Percentiles rank a stretch among this genome's conserved stretches.
These are phyloP conservation scores for Botrytis porri DNA, from an alignment of 2,329 filamentous ascomycete species.

Conservation along the genomic window DNA sequence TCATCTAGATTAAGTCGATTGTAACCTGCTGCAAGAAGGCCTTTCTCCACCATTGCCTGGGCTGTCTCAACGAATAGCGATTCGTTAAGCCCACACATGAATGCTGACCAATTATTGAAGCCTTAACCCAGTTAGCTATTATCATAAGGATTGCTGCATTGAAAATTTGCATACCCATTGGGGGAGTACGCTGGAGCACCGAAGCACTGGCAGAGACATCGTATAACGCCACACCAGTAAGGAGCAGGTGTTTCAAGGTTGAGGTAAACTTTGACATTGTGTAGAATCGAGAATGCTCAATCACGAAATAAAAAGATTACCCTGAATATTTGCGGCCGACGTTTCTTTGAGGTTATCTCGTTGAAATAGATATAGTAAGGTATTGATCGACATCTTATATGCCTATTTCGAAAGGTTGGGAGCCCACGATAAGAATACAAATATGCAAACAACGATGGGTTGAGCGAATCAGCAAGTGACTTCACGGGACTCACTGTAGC, in stretches of 20 bases:
- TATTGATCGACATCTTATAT: neutral
- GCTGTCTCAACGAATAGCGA: slow-evolving; percentile 48
- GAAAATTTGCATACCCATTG: slow-evolving; percentile 42
- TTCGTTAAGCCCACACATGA: slow-evolving; percentile 48
- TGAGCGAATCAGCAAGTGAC: neutral
- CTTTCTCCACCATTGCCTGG: slow-evolving; percentile 47
- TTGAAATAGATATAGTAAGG: neutral
- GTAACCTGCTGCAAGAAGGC: slow-evolving; percentile 51
- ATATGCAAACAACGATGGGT: neutral
- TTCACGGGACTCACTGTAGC: neutral
- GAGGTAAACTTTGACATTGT: neutral
- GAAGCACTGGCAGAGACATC: slow-evolving; percentile 16
- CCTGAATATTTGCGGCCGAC: neutral
- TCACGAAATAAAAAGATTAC: neutral
- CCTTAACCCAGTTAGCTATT: slow-evolving; percentile 17
- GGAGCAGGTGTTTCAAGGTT: neutral
- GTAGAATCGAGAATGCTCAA: neutral
- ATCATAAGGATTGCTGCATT: neutral
- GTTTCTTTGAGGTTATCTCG: neutral
- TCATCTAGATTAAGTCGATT: slow-evolving; percentile 61
- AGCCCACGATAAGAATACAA: neutral
- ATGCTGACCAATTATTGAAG: slow-evolving; percentile 52
- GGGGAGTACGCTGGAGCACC: slow-evolving; percentile 41
- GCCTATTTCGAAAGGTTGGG: neutral
- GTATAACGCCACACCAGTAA: neutral